Evolutionary conservation across 345 rosid species (phyloP).

Genomic region (Citrus unshiu): DNA sequence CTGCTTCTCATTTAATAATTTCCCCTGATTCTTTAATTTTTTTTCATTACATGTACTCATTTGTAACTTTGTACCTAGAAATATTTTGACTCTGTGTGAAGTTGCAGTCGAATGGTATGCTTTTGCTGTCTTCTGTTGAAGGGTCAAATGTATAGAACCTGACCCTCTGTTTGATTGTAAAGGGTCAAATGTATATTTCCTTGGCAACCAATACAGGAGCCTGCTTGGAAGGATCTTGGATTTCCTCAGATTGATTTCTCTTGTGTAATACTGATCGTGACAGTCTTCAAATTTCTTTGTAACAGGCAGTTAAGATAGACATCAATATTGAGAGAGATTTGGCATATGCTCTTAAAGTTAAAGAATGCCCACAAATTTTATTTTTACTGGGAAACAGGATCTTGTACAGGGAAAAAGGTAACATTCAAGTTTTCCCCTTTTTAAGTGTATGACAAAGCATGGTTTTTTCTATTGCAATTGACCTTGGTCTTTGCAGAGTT

Average conservation of each 20-base stretch:
- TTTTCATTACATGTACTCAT: not conserved
- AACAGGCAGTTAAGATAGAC: conserved; percentile 82
- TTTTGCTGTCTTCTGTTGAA: not conserved
- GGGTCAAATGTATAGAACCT: not conserved
- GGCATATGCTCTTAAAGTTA: conserved; percentile 93
- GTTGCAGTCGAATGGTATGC: not conserved
- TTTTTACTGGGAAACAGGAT: conserved; percentile 72
- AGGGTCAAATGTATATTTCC: not conserved
- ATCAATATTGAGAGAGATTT: conserved; percentile 83
- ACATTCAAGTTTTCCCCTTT: conserved; percentile 6
- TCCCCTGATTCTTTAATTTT: not conserved
- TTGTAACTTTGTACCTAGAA: not conserved
- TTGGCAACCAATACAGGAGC: not conserved
- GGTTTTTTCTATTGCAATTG: conserved; percentile 2
- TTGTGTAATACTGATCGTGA: not conserved
- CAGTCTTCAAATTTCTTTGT: conserved; percentile 13
- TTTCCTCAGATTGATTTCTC: conserved; percentile 6
- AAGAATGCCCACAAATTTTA: conserved; percentile 73
- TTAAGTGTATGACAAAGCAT: not conserved
- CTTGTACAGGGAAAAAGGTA: conserved; percentile 80
- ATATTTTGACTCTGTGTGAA: not conserved
- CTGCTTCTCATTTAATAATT: not conserved
- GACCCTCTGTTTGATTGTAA: not conserved
- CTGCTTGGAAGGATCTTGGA: not conserved
- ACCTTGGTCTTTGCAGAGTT: conserved; percentile 45